Percentiles rank a stretch among this genome's conserved stretches.
Evolutionary conservation across 2,329 filamentous ascomycete genomes (phyloP).

Genomic region (Botrytis medusae): DNA sequence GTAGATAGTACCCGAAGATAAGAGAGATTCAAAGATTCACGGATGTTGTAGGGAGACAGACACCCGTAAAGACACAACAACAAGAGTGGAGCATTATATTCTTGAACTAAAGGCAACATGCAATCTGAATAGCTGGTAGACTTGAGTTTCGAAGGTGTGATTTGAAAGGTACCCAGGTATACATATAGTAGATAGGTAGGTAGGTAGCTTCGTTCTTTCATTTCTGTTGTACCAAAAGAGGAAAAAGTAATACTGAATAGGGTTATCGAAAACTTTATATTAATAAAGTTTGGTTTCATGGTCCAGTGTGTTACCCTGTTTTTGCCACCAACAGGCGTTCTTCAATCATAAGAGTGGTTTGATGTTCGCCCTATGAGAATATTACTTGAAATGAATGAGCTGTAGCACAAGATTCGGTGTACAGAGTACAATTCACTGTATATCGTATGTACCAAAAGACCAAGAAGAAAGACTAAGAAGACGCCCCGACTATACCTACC

Average conservation of each 20-base stretch:
- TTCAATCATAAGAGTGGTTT: slow-evolving; percentile 1
- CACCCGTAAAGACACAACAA: slow-evolving; percentile 1
- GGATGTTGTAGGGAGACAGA: slow-evolving; percentile 10
- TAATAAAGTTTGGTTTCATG: slow-evolving; percentile 14
- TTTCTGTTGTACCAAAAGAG: background rate
- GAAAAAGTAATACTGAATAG: background rate
- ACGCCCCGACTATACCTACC: background rate
- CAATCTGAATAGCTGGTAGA: background rate
- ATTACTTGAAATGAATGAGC: background rate
- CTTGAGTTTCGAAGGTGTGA: background rate
- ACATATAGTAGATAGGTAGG: background rate
- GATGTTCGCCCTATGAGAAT: background rate
- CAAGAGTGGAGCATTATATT: slow-evolving; percentile 1
- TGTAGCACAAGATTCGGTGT: background rate
- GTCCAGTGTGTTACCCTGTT: background rate
- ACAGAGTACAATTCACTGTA: background rate
- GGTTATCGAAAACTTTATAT: slow-evolving; percentile 9
- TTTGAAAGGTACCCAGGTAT: background rate
- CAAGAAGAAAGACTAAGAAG: background rate
- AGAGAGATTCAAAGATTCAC: background rate
- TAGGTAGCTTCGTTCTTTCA: background rate
- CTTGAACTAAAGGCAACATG: background rate
- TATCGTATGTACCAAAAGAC: background rate
- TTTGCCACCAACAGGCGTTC: slow-evolving; percentile 14
- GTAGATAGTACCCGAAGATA: slow-evolving; percentile 5